These are phyloP conservation scores for Ajuga chamaepitys DNA, from an alignment of 257 asterid species.

Conservation along the genomic window DNA sequence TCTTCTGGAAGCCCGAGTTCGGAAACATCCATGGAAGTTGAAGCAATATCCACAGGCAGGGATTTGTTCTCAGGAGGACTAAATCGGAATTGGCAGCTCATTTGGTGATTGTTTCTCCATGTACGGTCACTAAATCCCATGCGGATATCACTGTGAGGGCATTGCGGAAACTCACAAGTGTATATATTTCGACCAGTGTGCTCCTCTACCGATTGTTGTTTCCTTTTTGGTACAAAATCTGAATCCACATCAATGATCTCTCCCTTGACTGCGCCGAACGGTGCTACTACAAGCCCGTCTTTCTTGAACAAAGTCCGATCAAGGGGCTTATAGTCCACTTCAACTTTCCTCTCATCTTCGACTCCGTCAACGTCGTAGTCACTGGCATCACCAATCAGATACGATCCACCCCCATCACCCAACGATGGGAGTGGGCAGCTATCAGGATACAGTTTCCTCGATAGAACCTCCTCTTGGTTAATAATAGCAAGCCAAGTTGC, in stretches of 20 bases:
- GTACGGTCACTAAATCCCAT: constrained; percentile 36
- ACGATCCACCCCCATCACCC: constrained; percentile 15
- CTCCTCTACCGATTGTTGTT: constrained; percentile 20
- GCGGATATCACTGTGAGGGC: constrained; percentile 33
- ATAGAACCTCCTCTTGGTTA: constrained; percentile 32
- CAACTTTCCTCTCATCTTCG: constrained; percentile 19
- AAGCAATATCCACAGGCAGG: neutral
- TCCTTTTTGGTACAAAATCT: constrained; percentile 31
- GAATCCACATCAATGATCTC: constrained; percentile 28
- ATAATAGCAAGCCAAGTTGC: constrained; percentile 43
- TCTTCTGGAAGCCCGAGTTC: constrained; percentile 36
- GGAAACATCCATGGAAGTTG: constrained; percentile 11
- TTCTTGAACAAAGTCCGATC: constrained; percentile 1
- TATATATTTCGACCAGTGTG: constrained; percentile 23
- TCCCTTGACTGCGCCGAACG: constrained; percentile 28
- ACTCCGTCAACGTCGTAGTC: constrained; percentile 39
- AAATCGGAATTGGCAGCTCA: constrained; percentile 27
- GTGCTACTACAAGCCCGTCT: constrained; percentile 6
- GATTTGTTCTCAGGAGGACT: constrained; percentile 13
- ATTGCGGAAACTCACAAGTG: constrained; percentile 35
- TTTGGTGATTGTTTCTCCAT: constrained; percentile 45
- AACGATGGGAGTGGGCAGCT: constrained; percentile 8
- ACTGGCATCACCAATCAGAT: constrained; percentile 14
- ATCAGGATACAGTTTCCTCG: constrained; percentile 23
- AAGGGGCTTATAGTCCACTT: constrained; percentile 21